Percentiles rank a stretch among this genome's conserved stretches.
phyloP scores from a whole-genome alignment of 2,329 filamentous ascomycete genomes.

The Shiraia sp. region DNA sequence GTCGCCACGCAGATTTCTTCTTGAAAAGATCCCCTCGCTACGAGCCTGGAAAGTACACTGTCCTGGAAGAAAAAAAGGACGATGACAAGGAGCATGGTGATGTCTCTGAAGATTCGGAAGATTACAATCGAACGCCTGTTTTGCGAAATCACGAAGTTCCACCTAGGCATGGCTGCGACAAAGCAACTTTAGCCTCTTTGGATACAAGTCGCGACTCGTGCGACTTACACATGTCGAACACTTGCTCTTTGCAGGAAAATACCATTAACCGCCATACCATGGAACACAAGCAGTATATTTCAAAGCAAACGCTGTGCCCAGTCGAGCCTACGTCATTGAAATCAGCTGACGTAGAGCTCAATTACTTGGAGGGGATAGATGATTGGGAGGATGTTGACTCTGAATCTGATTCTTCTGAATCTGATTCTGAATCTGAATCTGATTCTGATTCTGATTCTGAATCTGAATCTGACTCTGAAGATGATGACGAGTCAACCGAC shows the following conservation, averaged over 20 bases:
- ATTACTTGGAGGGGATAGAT: slow-evolving; percentile 21
- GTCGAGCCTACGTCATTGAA: slow-evolving; percentile 2
- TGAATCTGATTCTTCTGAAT: slow-evolving; percentile 17
- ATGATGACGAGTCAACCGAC: slow-evolving; percentile 7
- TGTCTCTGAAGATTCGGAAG: slow-evolving; percentile 25
- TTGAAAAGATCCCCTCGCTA: slow-evolving; percentile 32
- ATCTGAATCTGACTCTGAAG: slow-evolving; percentile 1
- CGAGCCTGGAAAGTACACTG: slow-evolving; percentile 30
- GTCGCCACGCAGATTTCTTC: slow-evolving; percentile 30
- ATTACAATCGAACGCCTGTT: slow-evolving; percentile 14
- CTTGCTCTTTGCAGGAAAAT: too few species aligned
- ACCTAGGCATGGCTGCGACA: too few species aligned
- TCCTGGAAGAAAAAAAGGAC: slow-evolving; percentile 5
- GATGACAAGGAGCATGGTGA: slow-evolving; percentile 5
- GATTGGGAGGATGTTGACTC: slow-evolving; percentile 29
- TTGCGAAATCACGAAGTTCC: neutral
- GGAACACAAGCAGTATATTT: slow-evolving; percentile 1
- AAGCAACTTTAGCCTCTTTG: too few species aligned
- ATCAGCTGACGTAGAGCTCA: slow-evolving; percentile 6
- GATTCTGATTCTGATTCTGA: slow-evolving; percentile 9
- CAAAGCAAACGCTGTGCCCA: neutral
- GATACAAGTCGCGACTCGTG: too few species aligned
- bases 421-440: neutral
- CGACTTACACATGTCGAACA: too few species aligned
- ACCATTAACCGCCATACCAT: too few species aligned